phyloP scores from a whole-genome alignment of 2,329 filamentous ascomycete species.

The Fusarium tuaranense region DNA sequence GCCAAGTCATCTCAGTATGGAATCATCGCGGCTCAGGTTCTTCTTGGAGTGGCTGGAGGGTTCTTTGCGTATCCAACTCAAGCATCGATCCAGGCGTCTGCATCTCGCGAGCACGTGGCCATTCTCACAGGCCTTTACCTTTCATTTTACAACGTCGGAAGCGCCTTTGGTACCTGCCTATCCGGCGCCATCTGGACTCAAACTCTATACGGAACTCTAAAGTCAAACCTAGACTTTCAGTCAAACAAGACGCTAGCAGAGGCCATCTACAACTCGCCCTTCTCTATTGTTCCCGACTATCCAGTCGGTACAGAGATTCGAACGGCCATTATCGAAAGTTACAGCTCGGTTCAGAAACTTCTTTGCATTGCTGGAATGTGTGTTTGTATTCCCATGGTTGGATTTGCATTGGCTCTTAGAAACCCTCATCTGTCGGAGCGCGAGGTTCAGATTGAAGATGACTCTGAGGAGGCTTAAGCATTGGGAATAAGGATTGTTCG shows the following conservation, averaged over 20 bases:
- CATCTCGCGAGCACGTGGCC: slow-evolving; percentile 52
- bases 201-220: slow-evolving; percentile 49
- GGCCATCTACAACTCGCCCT: slow-evolving; percentile 53
- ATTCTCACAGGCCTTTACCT: slow-evolving; percentile 55
- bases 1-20: slow-evolving; percentile 57
- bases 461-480: not conserved
- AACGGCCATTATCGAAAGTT: slow-evolving; percentile 57
- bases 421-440: slow-evolving; percentile 59
- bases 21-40: slow-evolving; percentile 66
- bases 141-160: slow-evolving; percentile 56
- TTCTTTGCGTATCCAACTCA: slow-evolving; percentile 62
- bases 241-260: slow-evolving; percentile 50
- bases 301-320: slow-evolving; percentile 59
- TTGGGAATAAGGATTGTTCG: not conserved
- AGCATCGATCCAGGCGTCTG: slow-evolving; percentile 55
- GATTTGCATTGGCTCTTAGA: slow-evolving; percentile 55
- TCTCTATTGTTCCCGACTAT: slow-evolving; percentile 48
- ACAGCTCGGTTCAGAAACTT: slow-evolving; percentile 57
- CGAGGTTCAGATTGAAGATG: slow-evolving; percentile 40
- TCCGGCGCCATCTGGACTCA: slow-evolving; percentile 58
- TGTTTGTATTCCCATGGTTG: slow-evolving; percentile 60
- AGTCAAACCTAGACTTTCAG: slow-evolving; percentile 49
- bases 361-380: slow-evolving; percentile 60
- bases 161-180: slow-evolving; percentile 55
- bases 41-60: slow-evolving; percentile 69